Evolutionary conservation across 257 asterid genomes (phyloP), one percentile per base, ranked within the genome.

Genomic region (Lycium ferocissimum): DNA sequence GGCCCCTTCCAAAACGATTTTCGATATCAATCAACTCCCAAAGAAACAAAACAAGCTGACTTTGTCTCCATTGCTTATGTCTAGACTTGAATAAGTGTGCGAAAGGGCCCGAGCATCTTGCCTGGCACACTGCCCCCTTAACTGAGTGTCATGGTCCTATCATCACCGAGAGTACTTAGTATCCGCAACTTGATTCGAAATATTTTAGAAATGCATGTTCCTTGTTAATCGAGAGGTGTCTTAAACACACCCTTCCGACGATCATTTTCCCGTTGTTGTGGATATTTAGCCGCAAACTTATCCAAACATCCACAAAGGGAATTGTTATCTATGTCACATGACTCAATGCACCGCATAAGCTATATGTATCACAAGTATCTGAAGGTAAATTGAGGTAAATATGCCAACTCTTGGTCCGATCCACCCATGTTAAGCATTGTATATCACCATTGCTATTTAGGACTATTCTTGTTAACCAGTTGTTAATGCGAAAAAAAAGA

Each of bases 121-220:
- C 83, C 83, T 15, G n/a, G n/a, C n/a, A 22, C 91, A 88, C n/a
- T n/a, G n/a, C n/a, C n/a, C 43, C 33, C 85, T 33, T 79, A 56
- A 33, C n/a, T n/a, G n/a, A 79, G 79, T 18, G 80, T 83, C 88
- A 86, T 71, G 57, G 71, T 85, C 33, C 69, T 61, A 10, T 80
- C 73, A 43, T 33, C n/a, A 72, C 82, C 1, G 65, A 4, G 88
- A 83, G 22, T 69, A 38, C 47, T 73, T 63, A 1, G 88, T 58
- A 53, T 85, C 88, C 0, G 90, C 85, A 88, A 62, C 67, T 88
- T 88, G 56, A 84, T 81, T 85, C 33, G 81, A 4, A 83, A 57
- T 66, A 72, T 35, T 70, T 85, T 9, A 85, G 2, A 73, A 88
- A 88, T 11, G 17, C 83, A 47, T 85, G 85, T 9, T 26, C 33